Evolutionary conservation across 768 basidiomycete genomes (phyloP), one percentile per base, ranked within the genome.

Genomic region (Saitozyma sp.): DNA sequence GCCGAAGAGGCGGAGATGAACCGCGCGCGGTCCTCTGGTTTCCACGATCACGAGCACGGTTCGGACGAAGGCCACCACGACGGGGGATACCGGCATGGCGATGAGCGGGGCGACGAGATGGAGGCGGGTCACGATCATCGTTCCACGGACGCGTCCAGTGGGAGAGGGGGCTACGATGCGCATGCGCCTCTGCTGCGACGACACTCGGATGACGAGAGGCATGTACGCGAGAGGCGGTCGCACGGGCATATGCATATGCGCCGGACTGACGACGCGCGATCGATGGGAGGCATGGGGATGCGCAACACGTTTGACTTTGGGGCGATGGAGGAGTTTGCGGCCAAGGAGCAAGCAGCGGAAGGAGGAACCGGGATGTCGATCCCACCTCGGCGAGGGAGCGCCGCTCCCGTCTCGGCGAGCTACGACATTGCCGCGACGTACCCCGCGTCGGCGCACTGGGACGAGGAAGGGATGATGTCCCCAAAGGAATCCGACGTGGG

Each of bases 1-100:
- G 61, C 69, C 2, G 78, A 79, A 61, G 78, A 79, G 57, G 76
- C 70, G 6, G 76, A 70, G 54, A 68, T 79, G 71, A 58, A 77
- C 48, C 66, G 74, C 37, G 78, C 78, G 13, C 56, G 74, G 40
- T 56, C 63, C 17, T 55, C 63, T 17, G 65, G 66, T 10, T 75
- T 72, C 59, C 59, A 64, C 39, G 69, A 66, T 14, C 59, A 62
- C 8, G 64, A 66, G 49, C 58, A 64, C 45, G 66, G 56, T 2
- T 66, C 64, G 5, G 71, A 68, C 14, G 50, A 60, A 38, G 51
- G 50, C 19, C 50, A 68, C 14, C 51, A 54, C 52, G 51, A 43
- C 16, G 51, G 20, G 43, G 50, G 51, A n/a, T 60, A 60, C 14
- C 20, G 59, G 42, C 38, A 53, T 29, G 50, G 53, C 11, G 64